Base-by-base conservation (phyloP, 2,329 filamentous ascomycete species). In the Helotiales sp. region DNA sequence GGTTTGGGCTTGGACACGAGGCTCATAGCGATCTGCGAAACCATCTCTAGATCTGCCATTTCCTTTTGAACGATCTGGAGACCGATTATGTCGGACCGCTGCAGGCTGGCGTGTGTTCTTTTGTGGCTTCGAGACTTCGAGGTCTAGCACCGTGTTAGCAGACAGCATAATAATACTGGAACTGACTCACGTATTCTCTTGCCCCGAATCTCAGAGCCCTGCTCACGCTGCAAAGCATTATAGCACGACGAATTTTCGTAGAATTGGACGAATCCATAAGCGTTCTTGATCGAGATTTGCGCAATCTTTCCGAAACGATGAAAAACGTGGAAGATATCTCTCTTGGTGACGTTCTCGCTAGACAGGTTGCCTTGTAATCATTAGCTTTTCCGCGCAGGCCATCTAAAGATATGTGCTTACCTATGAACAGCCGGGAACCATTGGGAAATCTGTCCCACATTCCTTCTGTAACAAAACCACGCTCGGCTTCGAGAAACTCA, bases 221-320 rank as follows among this genome's bases (percentile, higher is more conserved):
- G 91, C 60, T 97, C 86, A 33, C 81, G 81, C 33, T 89, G 80
- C 66, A 98, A 81, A 4, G 93, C 93, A 46, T 81, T 79, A 56
- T 83, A 79, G 63, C 92, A 96, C 69, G 93, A 88, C 2, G 82
- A 79, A 3, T 86, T 77, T 29, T 91, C 87, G 64, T 96, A 82
- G 65, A 96, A 99, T 71, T 98, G 95, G 33, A 98, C 92, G 71
- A 98, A 99, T 1, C 95, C 95, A 74, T 96, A 98, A 1, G 93
- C 93, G 64, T 95, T 92, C 74, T 98, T 98, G 67, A 98, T 91
- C 0, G 92, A 96, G 59, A 98, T 95, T 72, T 99, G 95, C 1
- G 93, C 93, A 47, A 99, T 79, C 60, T 87, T 88, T 54, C 95
- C 95, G 71, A 91, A 93, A 57, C 81, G 83, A 70, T 92, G 86